Evolutionary conservation across 2,329 filamentous ascomycete species (phyloP).

Genomic region (Fusarium stilboides): DNA sequence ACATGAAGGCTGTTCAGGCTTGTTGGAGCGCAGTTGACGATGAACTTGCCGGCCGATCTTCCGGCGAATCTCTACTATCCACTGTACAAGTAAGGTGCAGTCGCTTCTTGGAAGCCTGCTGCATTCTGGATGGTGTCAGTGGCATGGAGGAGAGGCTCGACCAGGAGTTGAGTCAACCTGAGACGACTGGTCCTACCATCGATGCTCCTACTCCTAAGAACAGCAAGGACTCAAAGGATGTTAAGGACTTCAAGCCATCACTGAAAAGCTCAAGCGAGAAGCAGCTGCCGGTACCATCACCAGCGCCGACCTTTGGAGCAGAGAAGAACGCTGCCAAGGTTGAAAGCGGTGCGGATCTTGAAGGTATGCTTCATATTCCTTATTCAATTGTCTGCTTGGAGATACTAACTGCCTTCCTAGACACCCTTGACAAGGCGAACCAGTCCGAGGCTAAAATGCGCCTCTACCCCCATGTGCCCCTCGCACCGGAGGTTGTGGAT

Average conservation of each 20-base stretch:
- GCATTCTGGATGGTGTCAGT: constrained; percentile 71
- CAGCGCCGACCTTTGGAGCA: constrained; percentile 6
- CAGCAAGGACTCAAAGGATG: constrained; percentile 35
- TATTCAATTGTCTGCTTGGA: no score
- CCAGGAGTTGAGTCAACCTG: constrained; percentile 60
- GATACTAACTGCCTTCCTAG: constrained; percentile 35
- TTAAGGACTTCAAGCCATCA: constrained; percentile 23
- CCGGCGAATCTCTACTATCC: constrained; percentile 67
- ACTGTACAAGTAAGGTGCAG: constrained; percentile 69
- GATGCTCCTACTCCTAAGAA: constrained; percentile 17
- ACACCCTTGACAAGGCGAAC: constrained; percentile 36
- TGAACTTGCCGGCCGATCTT: constrained; percentile 64
- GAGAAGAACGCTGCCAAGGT: constrained; percentile 13
- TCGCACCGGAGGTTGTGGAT: constrained; percentile 74
- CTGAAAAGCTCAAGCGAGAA: constrained; percentile 37
- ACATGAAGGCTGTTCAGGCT: constrained; percentile 80
- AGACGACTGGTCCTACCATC: neutral
- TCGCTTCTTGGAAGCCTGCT: constrained; percentile 73
- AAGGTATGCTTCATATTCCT: constrained; percentile 33
- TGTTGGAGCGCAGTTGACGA: constrained; percentile 81
- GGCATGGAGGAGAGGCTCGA: constrained; percentile 68
- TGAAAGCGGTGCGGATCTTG: constrained; percentile 30
- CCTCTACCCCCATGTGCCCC: constrained; percentile 71
- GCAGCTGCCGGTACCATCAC: constrained; percentile 15
- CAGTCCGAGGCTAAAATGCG: constrained; percentile 63